Conservation (phyloP, 1,139 yeast genomes). For the Zygoascus meyerae region DNA sequence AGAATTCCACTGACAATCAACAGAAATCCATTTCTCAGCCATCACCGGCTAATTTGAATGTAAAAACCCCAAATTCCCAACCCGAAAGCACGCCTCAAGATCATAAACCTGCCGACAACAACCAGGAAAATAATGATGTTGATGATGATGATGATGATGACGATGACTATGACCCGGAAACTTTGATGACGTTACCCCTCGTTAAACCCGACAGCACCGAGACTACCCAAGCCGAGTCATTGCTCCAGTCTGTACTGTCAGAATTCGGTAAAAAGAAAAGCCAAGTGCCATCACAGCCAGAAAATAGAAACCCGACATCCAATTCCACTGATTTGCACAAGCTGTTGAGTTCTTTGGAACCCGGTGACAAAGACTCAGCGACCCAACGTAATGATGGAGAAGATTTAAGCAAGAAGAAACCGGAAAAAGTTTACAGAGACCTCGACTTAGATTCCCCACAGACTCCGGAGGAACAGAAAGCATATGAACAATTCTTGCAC, state of each 20-base stretch:
- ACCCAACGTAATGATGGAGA: not conserved
- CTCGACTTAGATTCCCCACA: conserved; percentile 57
- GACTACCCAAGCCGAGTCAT: conserved; percentile 12
- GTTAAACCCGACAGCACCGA: not conserved
- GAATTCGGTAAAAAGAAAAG: conserved; percentile 12
- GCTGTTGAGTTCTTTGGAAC: conserved; percentile 28
- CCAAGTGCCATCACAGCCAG: not conserved
- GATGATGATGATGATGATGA: conserved; percentile 17
- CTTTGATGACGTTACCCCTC: conserved; percentile 7
- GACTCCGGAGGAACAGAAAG: conserved; percentile 46
- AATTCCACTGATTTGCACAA: conserved; percentile 17
- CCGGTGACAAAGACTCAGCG: conserved; percentile 5
- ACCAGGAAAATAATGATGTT: not conserved
- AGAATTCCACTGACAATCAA: too few species aligned
- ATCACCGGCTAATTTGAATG: not conserved
- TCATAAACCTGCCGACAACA: too few species aligned
- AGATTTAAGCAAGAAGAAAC: not conserved
- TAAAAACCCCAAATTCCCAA: not conserved
- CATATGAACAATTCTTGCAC: conserved; percentile 46
- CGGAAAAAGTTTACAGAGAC: conserved; percentile 33
- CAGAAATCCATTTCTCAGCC: not conserved
- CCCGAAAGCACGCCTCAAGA: not conserved
- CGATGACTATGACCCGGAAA: conserved; percentile 22
- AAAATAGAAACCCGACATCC: not conserved
- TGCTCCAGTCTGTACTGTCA: conserved; percentile 18